phyloP scores from a whole-genome alignment of 2,329 filamentous ascomycete genomes.

The Epichloe gansuensis region DNA sequence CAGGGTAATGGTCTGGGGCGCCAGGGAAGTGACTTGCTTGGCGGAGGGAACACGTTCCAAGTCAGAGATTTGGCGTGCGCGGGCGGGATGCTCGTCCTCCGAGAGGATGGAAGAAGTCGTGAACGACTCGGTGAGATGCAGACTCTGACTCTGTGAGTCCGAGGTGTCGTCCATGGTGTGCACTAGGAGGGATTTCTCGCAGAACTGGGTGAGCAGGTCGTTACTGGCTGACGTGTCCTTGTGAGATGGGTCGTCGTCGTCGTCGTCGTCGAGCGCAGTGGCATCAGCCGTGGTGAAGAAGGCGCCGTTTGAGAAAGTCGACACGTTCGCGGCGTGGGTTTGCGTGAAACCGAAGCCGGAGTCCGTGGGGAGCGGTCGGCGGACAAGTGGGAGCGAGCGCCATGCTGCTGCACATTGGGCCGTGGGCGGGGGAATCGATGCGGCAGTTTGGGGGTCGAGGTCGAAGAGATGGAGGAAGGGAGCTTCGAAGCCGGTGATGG shows the following conservation, averaged over 20 bases:
- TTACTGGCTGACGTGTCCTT: constrained; percentile 12
- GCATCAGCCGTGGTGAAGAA: constrained; percentile 37
- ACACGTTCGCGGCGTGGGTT: constrained; percentile 21
- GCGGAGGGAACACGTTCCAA: constrained; percentile 60
- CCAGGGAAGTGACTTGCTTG: constrained; percentile 48
- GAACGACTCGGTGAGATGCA: constrained; percentile 13
- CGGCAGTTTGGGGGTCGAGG: not conserved
- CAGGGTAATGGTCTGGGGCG: constrained; percentile 69
- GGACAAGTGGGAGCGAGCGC: constrained; percentile 39
- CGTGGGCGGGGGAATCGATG: not conserved
- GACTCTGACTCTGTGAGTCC: constrained; percentile 23
- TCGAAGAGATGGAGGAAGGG: constrained; percentile 16
- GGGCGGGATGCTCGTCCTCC: constrained; percentile 9
- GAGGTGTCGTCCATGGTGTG: constrained; percentile 55
- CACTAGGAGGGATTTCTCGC: constrained; percentile 62
- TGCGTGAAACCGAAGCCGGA: constrained; percentile 29
- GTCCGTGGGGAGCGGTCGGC: constrained; percentile 34
- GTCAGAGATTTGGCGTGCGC: constrained; percentile 30
- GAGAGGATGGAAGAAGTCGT: constrained; percentile 13
- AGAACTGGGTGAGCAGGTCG: constrained; percentile 48
- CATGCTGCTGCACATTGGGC: constrained; percentile 29
- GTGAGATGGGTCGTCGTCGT: not conserved
- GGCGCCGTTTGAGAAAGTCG: constrained; percentile 20
- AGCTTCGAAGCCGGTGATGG: constrained; percentile 15
- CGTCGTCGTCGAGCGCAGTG: constrained; percentile 14